Evolutionary conservation across 371 early-diverging fungal species (phyloP), one percentile per base, ranked within the genome.

Genomic region (Circinella umbellata): DNA sequence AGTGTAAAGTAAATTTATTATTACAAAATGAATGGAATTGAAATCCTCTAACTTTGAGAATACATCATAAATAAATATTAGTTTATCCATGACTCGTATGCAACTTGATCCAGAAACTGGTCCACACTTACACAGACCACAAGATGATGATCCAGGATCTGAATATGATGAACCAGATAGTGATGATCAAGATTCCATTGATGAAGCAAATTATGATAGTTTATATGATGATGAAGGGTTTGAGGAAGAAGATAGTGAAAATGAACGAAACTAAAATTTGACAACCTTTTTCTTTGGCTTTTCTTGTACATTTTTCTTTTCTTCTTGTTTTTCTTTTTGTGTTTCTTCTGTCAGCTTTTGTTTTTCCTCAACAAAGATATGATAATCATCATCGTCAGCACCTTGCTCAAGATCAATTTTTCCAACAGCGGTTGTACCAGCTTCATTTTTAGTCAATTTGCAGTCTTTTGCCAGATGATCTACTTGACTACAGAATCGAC

Each of bases 381-480:
- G 90, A 73, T 78, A 89, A 62, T 94, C 94, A 72, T 94, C 94
- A 69, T 93, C 94, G 76, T 94, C 94, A 3, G 91, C 92, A 57
- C 92, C 92, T 76, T 94, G 93, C 17, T 85, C 81, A 60, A 86
- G 67, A 73, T 89, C 87, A 55, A 93, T 88, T 75, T 85, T 89
- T 51, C 94, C 92, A 39, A 94, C 78, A 4, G 80, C 81, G 0
- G 87, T 82, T 0, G 85, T 84, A 4, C 90, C 91, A 15, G 86
- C 86, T 57, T 88, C 88, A 54, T 90, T 88, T 67, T 83, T 82
- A 20, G 86, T 87, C 57, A 90, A 74, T 60, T 83, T 88, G 80
- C 98, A 98, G 65, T 97, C 95, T 68, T 86, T 90, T 4, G 93
- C 93, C 51, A 94, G 82, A 76, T 97, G 98, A 72, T 91, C 87